Base-by-base conservation (phyloP, 768 basidiomycete species). In the Mycena chlorophos region DNA sequence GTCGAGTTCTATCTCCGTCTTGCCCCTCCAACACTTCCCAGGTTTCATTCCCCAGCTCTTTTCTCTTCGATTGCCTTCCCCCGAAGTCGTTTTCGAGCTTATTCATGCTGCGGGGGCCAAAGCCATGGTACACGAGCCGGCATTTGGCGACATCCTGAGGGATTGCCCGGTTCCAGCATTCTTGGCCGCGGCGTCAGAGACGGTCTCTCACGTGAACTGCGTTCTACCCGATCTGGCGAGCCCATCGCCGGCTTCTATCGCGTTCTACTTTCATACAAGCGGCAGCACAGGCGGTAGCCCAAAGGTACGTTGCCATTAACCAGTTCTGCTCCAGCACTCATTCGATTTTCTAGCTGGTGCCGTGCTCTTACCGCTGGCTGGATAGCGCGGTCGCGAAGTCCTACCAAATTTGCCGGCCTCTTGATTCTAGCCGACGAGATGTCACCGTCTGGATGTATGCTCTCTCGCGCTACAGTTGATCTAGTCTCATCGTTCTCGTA, bases 241-340 rank as follows among this genome's bases (percentile, higher is more conserved):
- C 56, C 53, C 61, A 52, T 48, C 63, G 42, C 55, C 60, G 49
- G 66, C 69, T 19, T 73, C 71, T 19, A 65, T 70, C 38, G 72
- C 67, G 10, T 81, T 86, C 71, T 74, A 85, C 42, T 87, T 85
- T 72, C 85, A 86, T 64, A 86, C 86, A 2, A 84, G 82, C 57
- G 86, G 85, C 29, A 84, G 84, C 40, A 86, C 83, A 10, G 84
- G 83, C 16, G 86, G 85, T 30, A 80, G 78, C 52, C 86, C 85
- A 2, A 87, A 85, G 56, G 60, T 61, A 13, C 17, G 40, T 53
- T 27, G 14, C 40, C 40, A 43, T 23, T 23, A 49, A 13, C 27
- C 13, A 34, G n/a, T 14, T 10, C 27, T 25, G 27, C 13, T 29
- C 29, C 34, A 38, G 28, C 31, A 30, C 52, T 54, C 27, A 42